Conservation (phyloP, 1,284 basidiomycete species). For the Cutaneotrichosporon sp. region DNA sequence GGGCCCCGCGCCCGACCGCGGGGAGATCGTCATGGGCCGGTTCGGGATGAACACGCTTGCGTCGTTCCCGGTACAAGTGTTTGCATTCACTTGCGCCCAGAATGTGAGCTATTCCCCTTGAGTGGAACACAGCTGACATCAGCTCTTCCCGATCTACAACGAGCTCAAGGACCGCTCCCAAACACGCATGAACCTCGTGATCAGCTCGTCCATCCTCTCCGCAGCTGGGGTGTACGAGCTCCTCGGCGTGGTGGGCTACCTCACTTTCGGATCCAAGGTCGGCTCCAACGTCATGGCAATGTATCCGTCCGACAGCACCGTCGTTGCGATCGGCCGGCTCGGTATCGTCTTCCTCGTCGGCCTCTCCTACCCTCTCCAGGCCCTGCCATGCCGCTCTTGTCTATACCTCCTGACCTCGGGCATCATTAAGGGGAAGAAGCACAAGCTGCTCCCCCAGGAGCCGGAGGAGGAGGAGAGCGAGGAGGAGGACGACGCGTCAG, state of each 20-base stretch:
- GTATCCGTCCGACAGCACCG: slow-evolving; percentile 65
- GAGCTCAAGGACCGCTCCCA: slow-evolving; percentile 81
- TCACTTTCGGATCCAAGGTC: slow-evolving; percentile 90
- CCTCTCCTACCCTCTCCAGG: slow-evolving; percentile 88
- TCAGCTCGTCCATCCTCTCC: slow-evolving; percentile 76
- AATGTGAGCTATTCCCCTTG: slow-evolving; percentile 56
- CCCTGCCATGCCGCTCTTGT: slow-evolving; percentile 88
- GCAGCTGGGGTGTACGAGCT: slow-evolving; percentile 71
- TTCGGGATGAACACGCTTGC: slow-evolving; percentile 50
- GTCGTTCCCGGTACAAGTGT: slow-evolving; percentile 90
- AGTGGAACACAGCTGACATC: background rate
- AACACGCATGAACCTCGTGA: slow-evolving; percentile 76
- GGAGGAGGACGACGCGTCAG: slow-evolving; percentile 14
- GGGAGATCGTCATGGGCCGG: slow-evolving; percentile 38
- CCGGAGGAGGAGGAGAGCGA: slow-evolving; percentile 25
- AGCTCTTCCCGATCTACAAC: slow-evolving; percentile 91
- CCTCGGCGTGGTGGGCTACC: slow-evolving; percentile 60
- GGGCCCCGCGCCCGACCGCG: slow-evolving; percentile 36
- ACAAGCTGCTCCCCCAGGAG: slow-evolving; percentile 13
- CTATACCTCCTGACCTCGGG: slow-evolving; percentile 69
- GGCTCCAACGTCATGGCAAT: slow-evolving; percentile 87
- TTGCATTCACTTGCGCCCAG: slow-evolving; percentile 86
- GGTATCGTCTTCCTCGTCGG: slow-evolving; percentile 86
- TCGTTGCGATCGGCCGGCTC: slow-evolving; percentile 87
- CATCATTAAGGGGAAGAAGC: slow-evolving; percentile 29